phyloP scores from a whole-genome alignment of 495 filamentous ascomycete species.

The Penicillium angulare region DNA sequence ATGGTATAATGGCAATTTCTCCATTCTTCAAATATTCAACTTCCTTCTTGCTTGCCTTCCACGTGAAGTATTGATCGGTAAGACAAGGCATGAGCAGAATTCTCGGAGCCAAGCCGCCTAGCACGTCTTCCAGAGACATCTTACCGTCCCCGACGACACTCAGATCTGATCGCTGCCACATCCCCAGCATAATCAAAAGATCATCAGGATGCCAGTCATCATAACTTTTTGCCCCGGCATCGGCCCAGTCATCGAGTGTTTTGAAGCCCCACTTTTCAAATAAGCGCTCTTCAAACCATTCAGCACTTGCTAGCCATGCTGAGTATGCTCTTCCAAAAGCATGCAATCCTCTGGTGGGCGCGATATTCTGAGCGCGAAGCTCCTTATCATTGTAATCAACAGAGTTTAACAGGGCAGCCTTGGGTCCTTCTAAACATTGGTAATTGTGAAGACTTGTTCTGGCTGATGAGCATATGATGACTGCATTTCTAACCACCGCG shows the following conservation, averaged over 20 bases:
- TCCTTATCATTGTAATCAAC: constrained; percentile 36
- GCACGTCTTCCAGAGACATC: constrained; percentile 44
- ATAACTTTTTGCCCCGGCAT: constrained; percentile 44
- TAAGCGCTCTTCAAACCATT: constrained; percentile 60
- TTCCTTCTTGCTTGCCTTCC: constrained; percentile 58
- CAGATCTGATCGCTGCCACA: constrained; percentile 63
- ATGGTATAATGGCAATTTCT: constrained; percentile 49
- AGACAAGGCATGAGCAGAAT: constrained; percentile 57
- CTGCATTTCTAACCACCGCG: constrained; percentile 52
- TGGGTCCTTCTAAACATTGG: constrained; percentile 66
- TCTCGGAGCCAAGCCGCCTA: constrained; percentile 54
- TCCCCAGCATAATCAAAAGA: constrained; percentile 58
- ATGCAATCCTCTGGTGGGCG: constrained; percentile 49
- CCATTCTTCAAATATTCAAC: constrained; percentile 46
- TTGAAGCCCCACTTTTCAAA: constrained; percentile 54
- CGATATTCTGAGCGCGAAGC: constrained; percentile 29
- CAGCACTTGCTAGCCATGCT: constrained; percentile 64
- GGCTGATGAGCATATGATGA: constrained; percentile 64
- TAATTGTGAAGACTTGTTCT: constrained; percentile 64
- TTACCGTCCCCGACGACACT: constrained; percentile 45
- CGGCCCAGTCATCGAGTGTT: constrained; percentile 58
- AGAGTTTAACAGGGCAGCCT: constrained; percentile 47
- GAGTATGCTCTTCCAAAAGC: constrained; percentile 65
- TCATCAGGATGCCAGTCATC: constrained; percentile 54
- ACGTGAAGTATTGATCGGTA: constrained; percentile 65